Evolutionary conservation across 208 protist genomes (phyloP), one percentile per base, ranked within the genome.

Genomic region (Leptomonas seymouri): DNA sequence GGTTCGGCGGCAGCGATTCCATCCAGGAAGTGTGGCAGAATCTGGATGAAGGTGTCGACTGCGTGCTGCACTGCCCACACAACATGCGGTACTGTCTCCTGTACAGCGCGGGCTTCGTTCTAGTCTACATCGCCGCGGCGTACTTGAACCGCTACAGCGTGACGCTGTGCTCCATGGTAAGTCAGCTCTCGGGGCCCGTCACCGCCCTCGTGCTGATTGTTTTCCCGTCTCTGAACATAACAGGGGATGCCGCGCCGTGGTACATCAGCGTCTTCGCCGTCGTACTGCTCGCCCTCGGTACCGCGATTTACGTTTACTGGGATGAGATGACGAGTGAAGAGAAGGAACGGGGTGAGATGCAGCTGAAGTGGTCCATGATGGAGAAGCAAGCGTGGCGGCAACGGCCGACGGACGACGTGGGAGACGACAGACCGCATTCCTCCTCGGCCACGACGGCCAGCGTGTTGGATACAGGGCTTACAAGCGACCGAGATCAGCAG

Each of bases 131-230:
- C 49, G 74, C 70, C 2, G 65, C 78, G 7, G 81, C 81, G 14
- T 87, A 90, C 67, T 71, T 90, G 6, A 85, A 90, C 53, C 85
- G 86, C 44, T 84, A 82, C 76, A 87, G 80, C 44, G 85, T 87
- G 31, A 90, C 85, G 46, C 74, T 90, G 18, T 87, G 82, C 53
- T 76, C 85, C 39, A 84, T 90, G 82, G 85, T 90, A 42, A 79
- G 68, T 28, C 85, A 90, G 56, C 72, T 90, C 41, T 68, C 81
- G 0, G 80, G 67, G 0, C 85, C 85, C 48, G 62, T 80, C 59
- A 87, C 85, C 9, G 85, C 85, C 18, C 65, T 90, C 21, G 39
- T 87, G 8, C 76, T 90, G 0, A 63, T 90, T 21, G 30, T 54
- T 42, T 68, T 81, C 21, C 85, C 85, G 0, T 25, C 27, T 27